Percentiles rank a stretch among this genome's conserved stretches.
Conservation (phyloP, 2,329 filamentous ascomycete species). For the Hymenoscyphus occultus region DNA sequence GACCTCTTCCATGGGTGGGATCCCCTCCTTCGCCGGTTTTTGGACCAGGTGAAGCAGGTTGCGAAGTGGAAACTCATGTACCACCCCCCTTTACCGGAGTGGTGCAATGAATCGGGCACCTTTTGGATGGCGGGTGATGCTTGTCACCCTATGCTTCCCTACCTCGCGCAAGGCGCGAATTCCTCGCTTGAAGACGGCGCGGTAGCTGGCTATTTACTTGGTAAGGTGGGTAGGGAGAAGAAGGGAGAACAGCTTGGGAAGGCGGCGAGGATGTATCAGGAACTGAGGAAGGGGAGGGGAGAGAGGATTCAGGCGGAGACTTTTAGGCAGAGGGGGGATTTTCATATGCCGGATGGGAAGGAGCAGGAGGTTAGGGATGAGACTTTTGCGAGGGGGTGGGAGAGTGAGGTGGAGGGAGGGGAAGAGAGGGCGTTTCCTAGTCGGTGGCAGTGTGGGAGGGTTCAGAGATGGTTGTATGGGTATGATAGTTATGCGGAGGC, state of each 20-base stretch:
- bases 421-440: conserved; percentile 49
- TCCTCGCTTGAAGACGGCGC: conserved; percentile 67
- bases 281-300: conserved; percentile 47
- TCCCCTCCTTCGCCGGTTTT: conserved; percentile 48
- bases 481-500: conserved; percentile 60
- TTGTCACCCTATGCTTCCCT: conserved; percentile 63
- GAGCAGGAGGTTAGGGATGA: conserved; percentile 57
- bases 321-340: conserved; percentile 54
- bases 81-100: conserved; percentile 38
- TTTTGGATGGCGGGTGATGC: conserved; percentile 49
- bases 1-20: conserved; percentile 62
- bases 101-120: conserved; percentile 28
- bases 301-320: conserved; percentile 59
- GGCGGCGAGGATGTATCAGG: conserved; percentile 46
- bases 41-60: conserved; percentile 53
- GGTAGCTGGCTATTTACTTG: conserved; percentile 57
- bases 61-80: conserved; percentile 69
- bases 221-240: conserved; percentile 44
- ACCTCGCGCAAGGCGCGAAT: conserved; percentile 65
- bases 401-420: conserved; percentile 44
- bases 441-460: conserved; percentile 59
- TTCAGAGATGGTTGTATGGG: conserved; percentile 63
- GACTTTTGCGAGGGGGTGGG: conserved; percentile 16
- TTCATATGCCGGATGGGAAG: conserved; percentile 53
- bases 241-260: conserved; percentile 45